Percentiles rank a stretch among this genome's conserved stretches.
Evolutionary conservation across 2,329 filamentous ascomycete genomes (phyloP).

Genomic region (Lecanicillium sp.): DNA sequence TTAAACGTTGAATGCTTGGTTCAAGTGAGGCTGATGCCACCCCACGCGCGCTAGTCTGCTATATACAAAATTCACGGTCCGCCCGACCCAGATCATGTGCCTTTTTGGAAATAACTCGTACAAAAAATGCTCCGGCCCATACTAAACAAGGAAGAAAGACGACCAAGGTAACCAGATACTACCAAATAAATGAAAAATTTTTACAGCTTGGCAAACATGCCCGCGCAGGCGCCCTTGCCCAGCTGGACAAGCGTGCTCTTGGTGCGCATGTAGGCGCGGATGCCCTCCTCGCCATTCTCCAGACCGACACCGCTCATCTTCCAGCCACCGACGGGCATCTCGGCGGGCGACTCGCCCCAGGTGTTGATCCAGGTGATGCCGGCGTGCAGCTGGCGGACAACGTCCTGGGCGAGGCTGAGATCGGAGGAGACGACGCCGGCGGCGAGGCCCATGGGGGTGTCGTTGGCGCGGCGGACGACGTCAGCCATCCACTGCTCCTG

Average conservation of each 20-base stretch:
- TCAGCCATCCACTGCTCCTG: conserved; percentile 48
- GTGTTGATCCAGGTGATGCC: conserved; percentile 92
- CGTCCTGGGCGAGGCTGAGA: conserved; percentile 63
- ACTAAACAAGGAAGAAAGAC: neutral
- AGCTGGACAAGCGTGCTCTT: conserved; percentile 87
- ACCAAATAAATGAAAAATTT: neutral
- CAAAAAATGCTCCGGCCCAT: conserved; percentile 5
- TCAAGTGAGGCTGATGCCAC: no score
- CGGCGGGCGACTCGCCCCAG: conserved; percentile 85
- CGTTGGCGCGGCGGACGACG: conserved; percentile 65
- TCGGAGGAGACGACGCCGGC: conserved; percentile 78
- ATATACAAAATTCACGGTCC: no score
- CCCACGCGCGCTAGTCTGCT: no score
- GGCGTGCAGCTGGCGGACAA: conserved; percentile 65
- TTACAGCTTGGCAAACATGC: conserved; percentile 65
- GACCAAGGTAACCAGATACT: neutral
- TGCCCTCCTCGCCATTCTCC: conserved; percentile 73
- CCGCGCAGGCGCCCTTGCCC: conserved; percentile 53
- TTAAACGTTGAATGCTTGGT: no score
- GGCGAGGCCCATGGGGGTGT: conserved; percentile 69
- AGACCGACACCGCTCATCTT: conserved; percentile 83
- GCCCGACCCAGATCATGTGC: no score
- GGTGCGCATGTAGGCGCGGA: conserved; percentile 77
- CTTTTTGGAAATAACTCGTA: conserved; percentile 2
- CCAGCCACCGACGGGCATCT: conserved; percentile 91